Evolutionary conservation across 345 rosid species (phyloP).

Genomic region (Excoecaria agallocha): DNA sequence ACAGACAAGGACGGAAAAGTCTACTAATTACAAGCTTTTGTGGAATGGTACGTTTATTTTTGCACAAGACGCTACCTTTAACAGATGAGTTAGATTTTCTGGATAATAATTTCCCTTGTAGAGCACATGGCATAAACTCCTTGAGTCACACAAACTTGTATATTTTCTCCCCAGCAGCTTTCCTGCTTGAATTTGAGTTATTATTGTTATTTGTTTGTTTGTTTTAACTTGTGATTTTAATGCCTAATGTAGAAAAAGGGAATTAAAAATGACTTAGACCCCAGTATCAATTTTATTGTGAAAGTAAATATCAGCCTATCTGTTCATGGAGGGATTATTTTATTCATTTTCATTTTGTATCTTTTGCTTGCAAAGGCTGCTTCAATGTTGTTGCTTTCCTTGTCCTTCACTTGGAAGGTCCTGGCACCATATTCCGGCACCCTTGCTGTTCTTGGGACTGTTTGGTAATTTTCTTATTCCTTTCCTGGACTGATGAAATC

Average conservation of each 20-base stretch:
- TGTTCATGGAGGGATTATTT: not conserved
- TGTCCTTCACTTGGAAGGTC: constrained; percentile 92
- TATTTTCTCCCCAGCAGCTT: not conserved
- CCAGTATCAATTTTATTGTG: not conserved
- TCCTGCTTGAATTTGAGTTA: not conserved
- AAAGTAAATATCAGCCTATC: not conserved
- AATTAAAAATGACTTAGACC: not conserved
- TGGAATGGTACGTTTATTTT: constrained; percentile 67
- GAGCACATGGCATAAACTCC: not conserved
- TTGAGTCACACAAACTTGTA: not conserved
- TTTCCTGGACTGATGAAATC: not conserved
- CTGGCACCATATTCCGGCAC: constrained; percentile 89
- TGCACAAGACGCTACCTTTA: not conserved
- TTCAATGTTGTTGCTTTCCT: constrained; percentile 87
- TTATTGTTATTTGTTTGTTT: not conserved
- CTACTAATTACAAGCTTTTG: constrained; percentile 81
- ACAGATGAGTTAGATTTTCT: constrained; percentile 3
- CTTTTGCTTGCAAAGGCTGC: constrained; percentile 51
- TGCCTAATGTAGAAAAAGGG: not conserved
- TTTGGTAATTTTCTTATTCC: constrained; percentile 60
- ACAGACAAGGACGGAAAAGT: constrained; percentile 92
- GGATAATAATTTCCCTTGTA: not conserved
- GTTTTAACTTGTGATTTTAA: not conserved
- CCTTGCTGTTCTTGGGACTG: constrained; percentile 92
- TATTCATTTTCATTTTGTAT: not conserved